Evolutionary conservation across 208 protist genomes (phyloP).

Genomic region (Leishmania mexicana): DNA sequence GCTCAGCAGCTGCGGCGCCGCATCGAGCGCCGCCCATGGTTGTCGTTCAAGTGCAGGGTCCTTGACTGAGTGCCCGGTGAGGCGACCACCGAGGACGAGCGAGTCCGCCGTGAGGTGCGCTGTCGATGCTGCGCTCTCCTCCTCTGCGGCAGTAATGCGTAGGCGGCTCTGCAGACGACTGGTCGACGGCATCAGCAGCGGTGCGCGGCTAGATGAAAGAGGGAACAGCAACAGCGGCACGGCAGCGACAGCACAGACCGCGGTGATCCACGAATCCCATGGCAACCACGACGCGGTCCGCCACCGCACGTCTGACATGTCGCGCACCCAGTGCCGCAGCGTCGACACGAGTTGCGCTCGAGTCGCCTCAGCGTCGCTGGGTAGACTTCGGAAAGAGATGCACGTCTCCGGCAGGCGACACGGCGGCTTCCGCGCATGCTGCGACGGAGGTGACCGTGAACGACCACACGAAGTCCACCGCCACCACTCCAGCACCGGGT

Average conservation of each 20-base stretch:
- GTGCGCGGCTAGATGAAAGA: neutral
- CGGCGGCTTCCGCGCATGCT: neutral
- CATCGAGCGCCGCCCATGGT: neutral
- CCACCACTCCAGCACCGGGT: conserved; percentile 2
- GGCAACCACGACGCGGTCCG: conserved; percentile 27
- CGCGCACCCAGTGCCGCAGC: neutral
- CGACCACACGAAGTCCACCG: neutral
- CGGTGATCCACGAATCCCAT: conserved; percentile 17
- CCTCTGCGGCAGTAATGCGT: neutral
- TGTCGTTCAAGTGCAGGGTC: neutral
- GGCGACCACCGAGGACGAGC: neutral
- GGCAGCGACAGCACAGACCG: neutral
- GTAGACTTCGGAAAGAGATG: neutral
- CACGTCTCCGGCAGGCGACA: neutral
- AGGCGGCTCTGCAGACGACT: neutral
- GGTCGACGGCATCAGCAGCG: neutral
- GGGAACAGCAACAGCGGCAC: neutral
- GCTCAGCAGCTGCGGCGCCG: neutral
- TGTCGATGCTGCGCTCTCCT: neutral
- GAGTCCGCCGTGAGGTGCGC: neutral
- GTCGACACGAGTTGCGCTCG: neutral
- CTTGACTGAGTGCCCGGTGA: neutral
- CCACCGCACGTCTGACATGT: conserved; percentile 6
- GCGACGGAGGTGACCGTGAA: neutral
- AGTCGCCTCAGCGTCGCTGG: neutral